Conservation (phyloP, 1,139 yeast genomes). For the Debaryomyces sp. region DNA sequence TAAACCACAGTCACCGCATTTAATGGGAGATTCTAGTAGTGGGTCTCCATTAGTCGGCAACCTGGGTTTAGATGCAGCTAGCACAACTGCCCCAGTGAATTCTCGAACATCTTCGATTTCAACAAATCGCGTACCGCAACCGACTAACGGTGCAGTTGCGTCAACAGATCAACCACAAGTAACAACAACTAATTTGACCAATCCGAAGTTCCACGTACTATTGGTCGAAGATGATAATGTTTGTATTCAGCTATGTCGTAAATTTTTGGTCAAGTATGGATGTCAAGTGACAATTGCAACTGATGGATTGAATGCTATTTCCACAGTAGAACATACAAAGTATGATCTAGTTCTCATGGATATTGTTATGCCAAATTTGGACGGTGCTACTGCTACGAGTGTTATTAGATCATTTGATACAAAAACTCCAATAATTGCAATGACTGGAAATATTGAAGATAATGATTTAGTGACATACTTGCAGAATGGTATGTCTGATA, state of each 20-base stretch:
- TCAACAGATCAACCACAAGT: constrained; percentile 13
- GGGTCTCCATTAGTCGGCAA: constrained; percentile 6
- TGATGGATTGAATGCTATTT: constrained; percentile 88
- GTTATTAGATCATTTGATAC: constrained; percentile 82
- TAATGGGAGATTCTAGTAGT: not conserved
- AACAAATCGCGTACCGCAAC: not conserved
- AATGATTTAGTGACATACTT: constrained; percentile 79
- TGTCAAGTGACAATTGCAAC: constrained; percentile 91
- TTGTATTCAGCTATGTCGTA: constrained; percentile 75
- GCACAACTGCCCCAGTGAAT: constrained; percentile 8
- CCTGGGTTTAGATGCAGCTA: constrained; percentile 1
- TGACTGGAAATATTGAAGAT: constrained; percentile 88
- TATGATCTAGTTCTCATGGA: constrained; percentile 91
- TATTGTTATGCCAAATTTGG: constrained; percentile 91
- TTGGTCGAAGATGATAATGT: constrained; percentile 88
- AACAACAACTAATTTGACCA: constrained; percentile 36
- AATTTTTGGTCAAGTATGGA: constrained; percentile 83
- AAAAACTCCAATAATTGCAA: constrained; percentile 86
- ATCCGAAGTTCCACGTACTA: constrained; percentile 65
- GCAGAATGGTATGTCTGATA: constrained; percentile 90
- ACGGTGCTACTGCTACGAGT: constrained; percentile 92
- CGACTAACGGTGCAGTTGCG: not conserved
- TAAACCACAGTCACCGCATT: constrained; percentile 10
- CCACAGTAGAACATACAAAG: constrained; percentile 71
- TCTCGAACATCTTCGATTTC: constrained; percentile 8